Evolutionary conservation across 2,329 filamentous ascomycete genomes (phyloP).

Genomic region (Penicillium sp.): DNA sequence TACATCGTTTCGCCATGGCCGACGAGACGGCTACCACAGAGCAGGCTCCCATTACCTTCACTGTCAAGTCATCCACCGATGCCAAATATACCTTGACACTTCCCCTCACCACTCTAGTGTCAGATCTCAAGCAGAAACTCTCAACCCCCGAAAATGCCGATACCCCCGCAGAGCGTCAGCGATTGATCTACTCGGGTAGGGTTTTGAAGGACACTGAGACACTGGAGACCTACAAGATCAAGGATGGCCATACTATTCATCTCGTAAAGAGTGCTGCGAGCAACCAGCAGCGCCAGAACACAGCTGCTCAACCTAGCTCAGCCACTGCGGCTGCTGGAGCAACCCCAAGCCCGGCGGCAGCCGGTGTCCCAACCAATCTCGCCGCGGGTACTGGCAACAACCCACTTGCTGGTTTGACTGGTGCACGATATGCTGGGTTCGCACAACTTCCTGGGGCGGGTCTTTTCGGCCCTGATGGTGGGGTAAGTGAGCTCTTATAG

Average conservation of each 20-base stretch:
- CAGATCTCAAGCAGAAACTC: slow-evolving; percentile 87
- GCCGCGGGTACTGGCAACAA: slow-evolving; percentile 69
- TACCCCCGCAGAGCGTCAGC: slow-evolving; percentile 82
- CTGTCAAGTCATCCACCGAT: slow-evolving; percentile 95
- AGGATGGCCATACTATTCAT: slow-evolving; percentile 92
- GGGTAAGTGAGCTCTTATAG: slow-evolving; percentile 61
- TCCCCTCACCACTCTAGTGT: slow-evolving; percentile 70
- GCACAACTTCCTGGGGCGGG: slow-evolving; percentile 82
- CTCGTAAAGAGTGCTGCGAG: slow-evolving; percentile 95
- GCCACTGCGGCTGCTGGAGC: slow-evolving; percentile 36
- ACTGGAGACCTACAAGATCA: slow-evolving; percentile 86
- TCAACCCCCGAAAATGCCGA: slow-evolving; percentile 78
- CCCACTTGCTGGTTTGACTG: slow-evolving; percentile 83
- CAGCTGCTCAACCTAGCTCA: slow-evolving; percentile 50
- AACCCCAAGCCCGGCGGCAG: slow-evolving; percentile 31
- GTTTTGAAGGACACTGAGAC: slow-evolving; percentile 95
- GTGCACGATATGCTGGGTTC: slow-evolving; percentile 89
- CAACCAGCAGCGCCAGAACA: slow-evolving; percentile 63
- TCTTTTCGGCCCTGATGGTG: slow-evolving; percentile 90
- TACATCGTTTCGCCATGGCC: slow-evolving; percentile 36
- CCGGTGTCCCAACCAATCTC: slow-evolving; percentile 50
- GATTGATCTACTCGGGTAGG: slow-evolving; percentile 94
- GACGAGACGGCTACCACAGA: slow-evolving; percentile 49
- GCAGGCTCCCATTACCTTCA: slow-evolving; percentile 86
- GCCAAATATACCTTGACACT: slow-evolving; percentile 81